Conservation (phyloP, 768 basidiomycete species). For the Nidularia sp. region DNA sequence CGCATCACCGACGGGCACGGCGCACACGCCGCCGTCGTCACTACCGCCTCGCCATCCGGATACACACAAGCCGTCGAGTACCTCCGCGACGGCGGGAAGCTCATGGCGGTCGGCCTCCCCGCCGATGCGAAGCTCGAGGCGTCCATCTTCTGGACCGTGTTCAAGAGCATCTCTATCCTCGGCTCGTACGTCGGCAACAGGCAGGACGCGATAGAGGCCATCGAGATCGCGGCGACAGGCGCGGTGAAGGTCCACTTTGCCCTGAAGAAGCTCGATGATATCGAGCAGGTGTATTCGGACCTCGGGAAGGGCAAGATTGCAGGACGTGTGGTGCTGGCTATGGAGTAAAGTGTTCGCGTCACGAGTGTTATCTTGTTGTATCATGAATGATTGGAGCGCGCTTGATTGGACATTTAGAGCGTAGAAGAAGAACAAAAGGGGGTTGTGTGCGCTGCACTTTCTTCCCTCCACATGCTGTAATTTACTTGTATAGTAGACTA, state of each 20-base stretch:
- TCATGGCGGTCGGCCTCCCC: slow-evolving; percentile 81
- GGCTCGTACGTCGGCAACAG: slow-evolving; percentile 66
- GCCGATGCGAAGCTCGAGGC: slow-evolving; percentile 53
- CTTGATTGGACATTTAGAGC: too few relatives aligned
- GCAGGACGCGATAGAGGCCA: slow-evolving; percentile 79
- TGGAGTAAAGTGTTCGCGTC: neutral
- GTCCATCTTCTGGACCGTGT: slow-evolving; percentile 70
- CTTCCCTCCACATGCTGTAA: too few relatives aligned
- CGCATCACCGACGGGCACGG: slow-evolving; percentile 63
- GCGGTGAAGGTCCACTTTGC: slow-evolving; percentile 60
- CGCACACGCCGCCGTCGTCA: slow-evolving; percentile 66
- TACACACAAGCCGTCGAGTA: slow-evolving; percentile 67
- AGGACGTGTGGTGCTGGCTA: slow-evolving; percentile 44
- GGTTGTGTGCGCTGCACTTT: too few relatives aligned
- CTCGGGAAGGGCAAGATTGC: slow-evolving; percentile 38
- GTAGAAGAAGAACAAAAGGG: too few relatives aligned
- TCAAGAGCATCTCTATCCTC: slow-evolving; percentile 47
- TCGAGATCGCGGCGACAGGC: slow-evolving; percentile 70
- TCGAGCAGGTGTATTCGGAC: slow-evolving; percentile 42
- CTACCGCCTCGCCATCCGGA: slow-evolving; percentile 44
- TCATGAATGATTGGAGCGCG: too few relatives aligned
- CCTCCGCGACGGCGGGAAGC: slow-evolving; percentile 63
- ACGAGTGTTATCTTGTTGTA: too few relatives aligned
- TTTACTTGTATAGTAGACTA: too few relatives aligned
- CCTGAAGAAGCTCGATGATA: slow-evolving; percentile 41